A percentile compares a stretch with the other conserved stretches of the same genome.
Conservation (phyloP, 805 yeast species). For the Cyberlindnera mycetangii region DNA sequence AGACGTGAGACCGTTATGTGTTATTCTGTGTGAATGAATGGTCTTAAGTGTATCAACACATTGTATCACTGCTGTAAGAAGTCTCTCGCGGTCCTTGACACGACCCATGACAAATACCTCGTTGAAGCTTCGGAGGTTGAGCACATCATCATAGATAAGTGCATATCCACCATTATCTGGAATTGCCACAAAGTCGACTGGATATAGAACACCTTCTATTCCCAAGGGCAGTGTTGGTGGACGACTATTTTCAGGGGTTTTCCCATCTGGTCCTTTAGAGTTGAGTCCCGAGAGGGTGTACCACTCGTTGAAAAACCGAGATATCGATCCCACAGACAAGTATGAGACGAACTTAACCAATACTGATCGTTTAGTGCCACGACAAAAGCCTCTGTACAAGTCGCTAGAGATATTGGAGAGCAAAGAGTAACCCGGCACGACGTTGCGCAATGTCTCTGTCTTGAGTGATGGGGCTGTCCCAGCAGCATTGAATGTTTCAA, state of each 20-base stretch:
- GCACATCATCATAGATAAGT: slow-evolving; percentile 19
- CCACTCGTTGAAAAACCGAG: slow-evolving; percentile 26
- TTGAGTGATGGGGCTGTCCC: slow-evolving; percentile 5
- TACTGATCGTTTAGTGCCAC: slow-evolving; percentile 16
- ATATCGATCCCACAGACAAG: slow-evolving; percentile 20
- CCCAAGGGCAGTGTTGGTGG: slow-evolving; percentile 17
- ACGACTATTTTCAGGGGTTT: neutral
- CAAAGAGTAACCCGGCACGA: slow-evolving; percentile 19
- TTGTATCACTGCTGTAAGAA: slow-evolving; percentile 25
- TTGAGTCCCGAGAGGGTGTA: slow-evolving; percentile 20
- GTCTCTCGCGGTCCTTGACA: slow-evolving; percentile 13
- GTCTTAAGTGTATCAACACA: slow-evolving; percentile 26
- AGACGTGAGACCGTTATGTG: slow-evolving; percentile 46
- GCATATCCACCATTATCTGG: slow-evolving; percentile 17
- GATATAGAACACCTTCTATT: slow-evolving; percentile 22
- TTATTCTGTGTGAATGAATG: slow-evolving; percentile 41
- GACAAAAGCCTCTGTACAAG: slow-evolving; percentile 21
- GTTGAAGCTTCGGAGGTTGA: slow-evolving; percentile 19
- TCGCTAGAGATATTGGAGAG: slow-evolving; percentile 22
- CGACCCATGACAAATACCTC: slow-evolving; percentile 15
- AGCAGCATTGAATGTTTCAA: slow-evolving; percentile 15
- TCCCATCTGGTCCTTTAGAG: neutral
- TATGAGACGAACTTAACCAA: slow-evolving; percentile 19
- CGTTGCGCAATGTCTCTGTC: slow-evolving; percentile 9
- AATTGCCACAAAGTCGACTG: slow-evolving; percentile 16